These are phyloP conservation scores for Vickermania ingenoplastis DNA, from an alignment of 208 protist genomes.

Conservation along the genomic window DNA sequence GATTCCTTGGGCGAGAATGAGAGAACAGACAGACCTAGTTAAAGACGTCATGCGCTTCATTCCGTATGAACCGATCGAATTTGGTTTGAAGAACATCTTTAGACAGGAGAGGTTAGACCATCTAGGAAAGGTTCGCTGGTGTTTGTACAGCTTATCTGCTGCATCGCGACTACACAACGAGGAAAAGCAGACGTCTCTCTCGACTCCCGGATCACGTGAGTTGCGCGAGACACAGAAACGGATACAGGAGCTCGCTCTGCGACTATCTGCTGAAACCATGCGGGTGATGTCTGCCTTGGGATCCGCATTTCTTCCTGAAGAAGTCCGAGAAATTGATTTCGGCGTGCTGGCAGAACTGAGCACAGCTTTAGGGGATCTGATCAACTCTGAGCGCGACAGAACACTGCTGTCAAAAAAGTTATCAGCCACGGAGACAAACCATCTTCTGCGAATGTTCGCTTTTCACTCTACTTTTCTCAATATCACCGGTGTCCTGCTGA, in stretches of 20 bases:
- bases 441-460: constrained; percentile 18
- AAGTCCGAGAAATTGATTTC: constrained; percentile 34
- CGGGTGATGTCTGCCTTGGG: constrained; percentile 25
- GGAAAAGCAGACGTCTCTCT: constrained; percentile 12
- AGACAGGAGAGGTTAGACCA: constrained; percentile 25
- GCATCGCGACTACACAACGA: constrained; percentile 16
- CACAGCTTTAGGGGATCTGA: constrained; percentile 16
- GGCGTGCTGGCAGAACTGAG: constrained; percentile 19
- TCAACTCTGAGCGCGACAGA: constrained; percentile 18
- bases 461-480: constrained; percentile 33
- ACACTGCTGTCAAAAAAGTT: constrained; percentile 26
- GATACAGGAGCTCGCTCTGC: constrained; percentile 16
- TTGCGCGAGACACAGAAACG: constrained; percentile 19
- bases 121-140: constrained; percentile 22
- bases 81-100: constrained; percentile 35
- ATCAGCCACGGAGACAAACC: constrained; percentile 22
- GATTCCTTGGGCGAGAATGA: constrained; percentile 38
- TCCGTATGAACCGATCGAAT: constrained; percentile 31
- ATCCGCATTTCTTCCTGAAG: constrained; percentile 18
- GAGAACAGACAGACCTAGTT: constrained; percentile 11
- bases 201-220: constrained; percentile 3
- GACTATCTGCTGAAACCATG: constrained; percentile 34
- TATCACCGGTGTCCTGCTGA: constrained; percentile 35
- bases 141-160: constrained; percentile 34
- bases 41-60: constrained; percentile 13